phyloP scores from a whole-genome alignment of 345 rosid genomes.

The Dipteronia sinensis region DNA sequence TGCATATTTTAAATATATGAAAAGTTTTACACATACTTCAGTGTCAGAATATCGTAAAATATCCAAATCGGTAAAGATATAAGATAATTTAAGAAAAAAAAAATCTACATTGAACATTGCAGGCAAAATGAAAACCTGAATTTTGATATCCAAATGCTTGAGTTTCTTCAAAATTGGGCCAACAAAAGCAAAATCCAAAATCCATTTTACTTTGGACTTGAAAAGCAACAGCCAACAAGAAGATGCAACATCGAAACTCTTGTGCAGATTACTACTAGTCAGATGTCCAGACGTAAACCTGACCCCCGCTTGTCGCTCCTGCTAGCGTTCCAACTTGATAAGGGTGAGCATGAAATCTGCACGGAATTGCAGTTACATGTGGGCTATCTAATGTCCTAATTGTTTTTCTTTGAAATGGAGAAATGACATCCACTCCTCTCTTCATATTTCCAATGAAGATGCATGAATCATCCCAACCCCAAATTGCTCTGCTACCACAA shows the following conservation, averaged over 20 bases:
- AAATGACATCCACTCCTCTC: slow-evolving; percentile 72
- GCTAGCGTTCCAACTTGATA: slow-evolving; percentile 63
- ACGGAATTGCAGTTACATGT: slow-evolving; percentile 57
- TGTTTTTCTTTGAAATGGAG: slow-evolving; percentile 31
- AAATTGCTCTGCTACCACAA: slow-evolving; percentile 52
- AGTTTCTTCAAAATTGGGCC: too few species aligned
- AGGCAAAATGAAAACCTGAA: too few species aligned
- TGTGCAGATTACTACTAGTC: slow-evolving; percentile 22
- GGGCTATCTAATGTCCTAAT: slow-evolving; percentile 49
- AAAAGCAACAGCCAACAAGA: neutral
- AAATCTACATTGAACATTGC: too few species aligned
- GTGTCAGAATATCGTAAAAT: too few species aligned
- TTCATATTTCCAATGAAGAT: slow-evolving; percentile 63
- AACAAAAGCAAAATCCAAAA: too few species aligned
- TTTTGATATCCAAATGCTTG: too few species aligned
- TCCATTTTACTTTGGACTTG: too few species aligned
- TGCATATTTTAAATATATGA: too few species aligned
- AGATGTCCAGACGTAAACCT: slow-evolving; percentile 70
- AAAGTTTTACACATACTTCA: too few species aligned
- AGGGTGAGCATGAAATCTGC: slow-evolving; percentile 75
- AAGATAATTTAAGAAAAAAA: too few species aligned
- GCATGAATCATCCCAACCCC: slow-evolving; percentile 94
- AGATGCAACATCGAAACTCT: neutral
- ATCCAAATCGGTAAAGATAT: too few species aligned
- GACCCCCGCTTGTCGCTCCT: slow-evolving; percentile 71